phyloP scores from a whole-genome alignment of 306 rosid species.

The Mucuna pruriens region DNA sequence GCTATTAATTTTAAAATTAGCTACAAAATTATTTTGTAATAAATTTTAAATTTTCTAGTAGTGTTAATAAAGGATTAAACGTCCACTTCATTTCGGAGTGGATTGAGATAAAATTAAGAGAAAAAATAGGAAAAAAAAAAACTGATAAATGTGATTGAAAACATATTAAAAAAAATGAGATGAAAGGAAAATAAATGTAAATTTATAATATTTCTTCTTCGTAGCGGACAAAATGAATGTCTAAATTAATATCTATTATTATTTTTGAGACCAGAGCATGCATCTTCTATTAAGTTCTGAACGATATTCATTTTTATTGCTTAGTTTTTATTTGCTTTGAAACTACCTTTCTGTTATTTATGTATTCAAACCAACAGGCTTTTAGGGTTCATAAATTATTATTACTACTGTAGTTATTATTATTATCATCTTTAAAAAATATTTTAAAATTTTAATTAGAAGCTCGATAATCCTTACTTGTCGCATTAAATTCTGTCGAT shows the following conservation, averaged over 20 bases:
- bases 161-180: too few species aligned
- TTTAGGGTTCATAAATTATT: neutral
- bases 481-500: neutral
- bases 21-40: too few species aligned
- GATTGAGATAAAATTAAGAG: neutral
- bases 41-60: too few species aligned
- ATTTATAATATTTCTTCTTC: neutral
- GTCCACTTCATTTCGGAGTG: neutral
- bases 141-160: too few species aligned
- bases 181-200: neutral
- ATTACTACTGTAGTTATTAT: neutral
- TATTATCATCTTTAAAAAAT: neutral
- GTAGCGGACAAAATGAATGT: neutral
- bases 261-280: neutral
- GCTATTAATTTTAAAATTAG: too few species aligned
- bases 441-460: neutral
- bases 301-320: neutral
- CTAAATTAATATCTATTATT: neutral
- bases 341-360: neutral
- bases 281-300: neutral
- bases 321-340: neutral
- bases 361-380: neutral
- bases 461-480: neutral
- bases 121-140: neutral
- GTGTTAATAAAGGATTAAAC: too few species aligned